These are phyloP conservation scores for Cyclostephanos invisitatus DNA, from an alignment of 108 stramenopile genomes.

Conservation along the genomic window DNA sequence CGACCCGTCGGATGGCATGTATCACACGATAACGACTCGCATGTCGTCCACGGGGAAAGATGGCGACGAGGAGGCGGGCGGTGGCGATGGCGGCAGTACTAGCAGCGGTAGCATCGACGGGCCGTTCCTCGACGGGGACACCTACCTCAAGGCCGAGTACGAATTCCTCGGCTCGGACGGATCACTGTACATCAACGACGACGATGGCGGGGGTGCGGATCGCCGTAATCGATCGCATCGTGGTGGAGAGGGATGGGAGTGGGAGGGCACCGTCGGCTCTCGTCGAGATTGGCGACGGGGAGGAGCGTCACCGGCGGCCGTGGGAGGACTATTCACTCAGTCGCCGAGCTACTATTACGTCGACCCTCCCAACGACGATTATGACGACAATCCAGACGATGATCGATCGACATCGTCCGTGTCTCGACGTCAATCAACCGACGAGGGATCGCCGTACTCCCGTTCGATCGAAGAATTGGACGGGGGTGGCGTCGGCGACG, in stretches of 20 bases:
- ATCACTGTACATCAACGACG: not conserved
- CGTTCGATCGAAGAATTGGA: too few species aligned
- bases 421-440: conserved; percentile 5
- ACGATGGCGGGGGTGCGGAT: not conserved
- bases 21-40: too few species aligned
- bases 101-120: not conserved
- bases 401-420: not conserved
- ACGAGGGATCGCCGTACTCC: conserved; percentile 30
- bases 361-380: conserved; percentile 8
- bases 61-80: too few species aligned
- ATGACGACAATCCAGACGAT: not conserved
- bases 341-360: conserved; percentile 20
- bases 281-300: too few species aligned
- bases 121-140: conserved; percentile 10
- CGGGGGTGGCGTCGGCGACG: too few species aligned
- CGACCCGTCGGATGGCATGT: too few species aligned
- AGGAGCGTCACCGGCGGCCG: conserved; percentile 29
- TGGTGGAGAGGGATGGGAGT: too few species aligned
- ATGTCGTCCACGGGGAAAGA: too few species aligned
- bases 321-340: conserved; percentile 25
- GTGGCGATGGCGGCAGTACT: not conserved
- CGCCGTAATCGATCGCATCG: not conserved
- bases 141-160: conserved; percentile 17
- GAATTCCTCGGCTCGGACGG: conserved; percentile 17
- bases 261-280: too few species aligned